Conservation (phyloP, 2,329 filamentous ascomycete genomes). For the Stenocarpella maydis region DNA sequence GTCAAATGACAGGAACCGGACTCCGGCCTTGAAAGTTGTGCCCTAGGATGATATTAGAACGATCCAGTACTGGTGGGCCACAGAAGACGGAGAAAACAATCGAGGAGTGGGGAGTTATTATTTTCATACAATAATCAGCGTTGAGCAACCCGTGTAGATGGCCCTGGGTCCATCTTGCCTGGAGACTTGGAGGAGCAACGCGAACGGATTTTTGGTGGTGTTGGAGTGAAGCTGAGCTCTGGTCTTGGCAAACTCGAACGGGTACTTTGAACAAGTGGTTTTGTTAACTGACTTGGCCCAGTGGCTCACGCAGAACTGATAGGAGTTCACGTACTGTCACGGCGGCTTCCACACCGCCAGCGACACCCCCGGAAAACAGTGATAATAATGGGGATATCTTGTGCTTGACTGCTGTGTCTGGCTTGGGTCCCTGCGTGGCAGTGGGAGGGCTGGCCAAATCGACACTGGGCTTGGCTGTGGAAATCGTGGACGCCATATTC, state of each 20-base stretch:
- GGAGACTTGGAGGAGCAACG: neutral
- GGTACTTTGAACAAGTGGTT: neutral
- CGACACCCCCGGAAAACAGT: neutral
- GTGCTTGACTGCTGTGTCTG: neutral
- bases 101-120: neutral
- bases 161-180: neutral
- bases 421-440: neutral
- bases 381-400: neutral
- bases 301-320: neutral
- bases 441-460: neutral
- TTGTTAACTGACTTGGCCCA: neutral
- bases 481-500: neutral
- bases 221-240: neutral
- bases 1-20: slow-evolving; percentile 73
- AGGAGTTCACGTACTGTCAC: neutral
- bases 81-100: neutral
- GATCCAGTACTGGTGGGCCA: neutral
- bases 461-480: neutral
- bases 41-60: neutral
- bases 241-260: slow-evolving; percentile 1
- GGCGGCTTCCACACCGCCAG: neutral
- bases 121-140: neutral
- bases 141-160: neutral
- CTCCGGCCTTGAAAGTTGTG: slow-evolving; percentile 62
- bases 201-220: neutral